Base-by-base conservation (phyloP, 2,329 filamentous ascomycete species). In the Venturia effusa region DNA sequence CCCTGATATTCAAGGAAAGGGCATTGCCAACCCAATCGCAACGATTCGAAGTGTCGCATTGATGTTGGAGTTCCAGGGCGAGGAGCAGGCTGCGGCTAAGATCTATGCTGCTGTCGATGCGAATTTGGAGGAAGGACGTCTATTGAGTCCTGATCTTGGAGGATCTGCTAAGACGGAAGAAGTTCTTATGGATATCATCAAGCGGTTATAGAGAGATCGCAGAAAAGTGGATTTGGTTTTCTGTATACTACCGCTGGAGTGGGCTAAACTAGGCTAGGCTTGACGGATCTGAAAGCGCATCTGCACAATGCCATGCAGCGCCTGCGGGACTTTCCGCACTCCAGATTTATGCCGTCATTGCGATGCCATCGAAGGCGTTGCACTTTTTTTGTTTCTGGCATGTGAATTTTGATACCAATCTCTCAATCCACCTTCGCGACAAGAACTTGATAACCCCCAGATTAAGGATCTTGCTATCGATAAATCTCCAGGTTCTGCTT, bases 21-120 rank as follows among this genome's bases (percentile, higher is more conserved):
- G 88, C 68, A 93, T 99, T 73, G 92, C 94, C 69, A 99, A 99
- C 79, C 94, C 94, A 30, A 95, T 99, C 72, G 94, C 94, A 41
- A 97, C 94, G 11, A 83, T 99, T 68, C 83, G 94, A 73, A 94
- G 89, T 76, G 88, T 92, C 19, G 94, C 89, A 40, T 82, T 97
- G 67, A 97, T 99, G 94, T 82, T 99, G 68, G 93, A 97, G 81
- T 99, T 97, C 78, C 80, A 97, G 68, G 86, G 91, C 67, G 87
- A 96, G 80, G 88, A 92, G 77, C 81, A 84, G 67, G 94, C 94
- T 24, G 94, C 94, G 40, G 91, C 89, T 37, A 87, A 82, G 79
- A 96, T 99, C 71, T 96, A 97, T 76, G 83, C 86, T 66, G 94
- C 94, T 27, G 92, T 97, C 30, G 94, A 99, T 77, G 92, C 81